A percentile compares a stretch with the other conserved stretches of the same genome.
Conservation (phyloP, 352 stramenopile species). For the Albugo laibachii region DNA sequence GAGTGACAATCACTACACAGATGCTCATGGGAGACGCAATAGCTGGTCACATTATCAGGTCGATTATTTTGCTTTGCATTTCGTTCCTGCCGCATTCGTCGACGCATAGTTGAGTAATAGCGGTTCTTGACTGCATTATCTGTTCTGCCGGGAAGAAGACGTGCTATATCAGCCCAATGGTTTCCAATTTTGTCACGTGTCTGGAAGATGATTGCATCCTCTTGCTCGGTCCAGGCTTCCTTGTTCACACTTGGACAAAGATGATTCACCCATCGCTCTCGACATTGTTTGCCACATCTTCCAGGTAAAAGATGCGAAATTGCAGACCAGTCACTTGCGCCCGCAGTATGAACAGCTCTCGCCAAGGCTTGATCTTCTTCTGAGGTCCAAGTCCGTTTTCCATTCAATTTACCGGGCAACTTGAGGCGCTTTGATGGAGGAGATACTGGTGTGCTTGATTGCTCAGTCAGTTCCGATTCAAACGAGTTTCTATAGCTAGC, state of each 20-base stretch:
- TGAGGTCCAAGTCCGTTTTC: slow-evolving; percentile 39
- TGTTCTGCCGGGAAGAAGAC: slow-evolving; percentile 84
- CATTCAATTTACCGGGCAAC: slow-evolving; percentile 19
- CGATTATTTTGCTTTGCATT: neutral
- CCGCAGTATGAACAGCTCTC: slow-evolving; percentile 25
- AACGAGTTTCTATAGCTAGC: too few relatives aligned
- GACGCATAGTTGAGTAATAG: slow-evolving; percentile 72
- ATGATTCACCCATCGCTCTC: slow-evolving; percentile 95
- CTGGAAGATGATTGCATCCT: slow-evolving; percentile 79
- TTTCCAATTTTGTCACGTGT: slow-evolving; percentile 81
- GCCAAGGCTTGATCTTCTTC: slow-evolving; percentile 41
- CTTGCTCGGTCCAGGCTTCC: slow-evolving; percentile 82
- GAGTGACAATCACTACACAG: too few relatives aligned
- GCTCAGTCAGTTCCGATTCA: too few relatives aligned
- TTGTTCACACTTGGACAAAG: slow-evolving; percentile 89
- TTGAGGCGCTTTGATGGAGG: slow-evolving; percentile 43
- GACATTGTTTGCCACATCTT: slow-evolving; percentile 90
- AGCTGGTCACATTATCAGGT: too few relatives aligned
- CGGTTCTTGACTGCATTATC: slow-evolving; percentile 97
- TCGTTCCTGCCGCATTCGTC: slow-evolving; percentile 33
- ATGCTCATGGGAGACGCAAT: too few relatives aligned
- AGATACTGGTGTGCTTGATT: slow-evolving; percentile 12
- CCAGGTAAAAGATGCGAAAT: slow-evolving; percentile 86
- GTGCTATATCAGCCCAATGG: slow-evolving; percentile 94
- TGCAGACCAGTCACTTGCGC: slow-evolving; percentile 77